phyloP scores from a whole-genome alignment of 805 yeast genomes.

The Starmerella roubikii region DNA sequence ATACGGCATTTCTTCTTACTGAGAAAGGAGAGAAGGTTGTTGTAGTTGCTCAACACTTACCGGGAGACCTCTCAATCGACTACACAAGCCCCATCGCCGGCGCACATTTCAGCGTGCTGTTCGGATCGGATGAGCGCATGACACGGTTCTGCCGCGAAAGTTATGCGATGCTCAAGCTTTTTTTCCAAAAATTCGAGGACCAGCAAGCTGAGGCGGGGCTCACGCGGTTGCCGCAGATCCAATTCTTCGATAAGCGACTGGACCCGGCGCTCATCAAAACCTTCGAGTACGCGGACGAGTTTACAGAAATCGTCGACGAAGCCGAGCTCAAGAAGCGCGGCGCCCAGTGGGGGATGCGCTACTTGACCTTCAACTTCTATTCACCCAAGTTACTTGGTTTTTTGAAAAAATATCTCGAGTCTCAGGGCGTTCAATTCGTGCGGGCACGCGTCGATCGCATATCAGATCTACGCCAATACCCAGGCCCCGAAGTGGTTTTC shows the following conservation, averaged over 20 bases:
- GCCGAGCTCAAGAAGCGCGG: slow-evolving; percentile 36
- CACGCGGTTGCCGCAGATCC: slow-evolving; percentile 40
- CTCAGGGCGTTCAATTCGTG: slow-evolving; percentile 37
- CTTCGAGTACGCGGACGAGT: slow-evolving; percentile 36
- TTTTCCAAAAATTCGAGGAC: slow-evolving; percentile 36
- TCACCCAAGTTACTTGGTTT: slow-evolving; percentile 47
- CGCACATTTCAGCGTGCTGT: slow-evolving; percentile 41
- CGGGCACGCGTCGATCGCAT: slow-evolving; percentile 39
- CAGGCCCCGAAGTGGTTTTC: slow-evolving; percentile 38
- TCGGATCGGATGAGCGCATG: slow-evolving; percentile 46
- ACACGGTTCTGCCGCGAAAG: slow-evolving; percentile 44
- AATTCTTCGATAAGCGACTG: slow-evolving; percentile 43
- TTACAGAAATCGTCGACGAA: slow-evolving; percentile 26
- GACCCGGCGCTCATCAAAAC: slow-evolving; percentile 35
- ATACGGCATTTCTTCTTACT: slow-evolving; percentile 41
- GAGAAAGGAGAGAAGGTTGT: slow-evolving; percentile 34
- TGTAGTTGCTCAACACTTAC: slow-evolving; percentile 51
- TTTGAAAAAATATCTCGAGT: slow-evolving; percentile 33
- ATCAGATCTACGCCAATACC: slow-evolving; percentile 33
- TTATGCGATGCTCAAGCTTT: slow-evolving; percentile 33
- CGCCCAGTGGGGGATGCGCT: slow-evolving; percentile 41
- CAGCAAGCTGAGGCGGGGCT: slow-evolving; percentile 37
- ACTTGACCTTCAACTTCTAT: slow-evolving; percentile 58
- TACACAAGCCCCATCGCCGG: slow-evolving; percentile 80
- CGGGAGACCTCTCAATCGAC: slow-evolving; percentile 63